Evolutionary conservation across 2,329 filamentous ascomycete species (phyloP).

Genomic region (Fusarium beomiforme): DNA sequence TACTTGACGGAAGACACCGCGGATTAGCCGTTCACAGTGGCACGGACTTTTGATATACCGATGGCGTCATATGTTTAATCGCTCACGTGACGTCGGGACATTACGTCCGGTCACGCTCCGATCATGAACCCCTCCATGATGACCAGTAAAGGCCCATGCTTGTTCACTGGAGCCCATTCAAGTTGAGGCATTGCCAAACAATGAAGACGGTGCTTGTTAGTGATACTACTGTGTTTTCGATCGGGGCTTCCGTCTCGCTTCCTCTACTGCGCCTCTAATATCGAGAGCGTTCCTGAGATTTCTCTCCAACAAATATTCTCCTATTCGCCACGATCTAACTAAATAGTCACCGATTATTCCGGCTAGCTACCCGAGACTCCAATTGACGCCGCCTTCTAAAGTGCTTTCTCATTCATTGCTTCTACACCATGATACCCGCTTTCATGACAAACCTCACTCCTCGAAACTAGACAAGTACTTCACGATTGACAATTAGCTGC

Average conservation of each 20-base stretch:
- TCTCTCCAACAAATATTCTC: neutral
- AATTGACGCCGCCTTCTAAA: slow-evolving; percentile 58
- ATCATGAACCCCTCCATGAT: slow-evolving; percentile 17
- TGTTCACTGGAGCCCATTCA: neutral
- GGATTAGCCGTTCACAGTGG: slow-evolving; percentile 31
- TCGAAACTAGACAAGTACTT: slow-evolving; percentile 27
- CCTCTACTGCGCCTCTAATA: neutral
- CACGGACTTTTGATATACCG: slow-evolving; percentile 36
- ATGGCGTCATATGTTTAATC: slow-evolving; percentile 33
- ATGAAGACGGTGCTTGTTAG: neutral
- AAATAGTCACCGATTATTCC: slow-evolving; percentile 9
- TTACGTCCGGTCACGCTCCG: slow-evolving; percentile 14
- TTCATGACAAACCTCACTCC: slow-evolving; percentile 55
- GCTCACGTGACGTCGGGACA: neutral
- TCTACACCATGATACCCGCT: slow-evolving; percentile 67
- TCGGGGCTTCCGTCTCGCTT: neutral
- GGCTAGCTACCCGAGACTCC: slow-evolving; percentile 22
- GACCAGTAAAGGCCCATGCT: neutral
- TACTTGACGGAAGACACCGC: neutral
- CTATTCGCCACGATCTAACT: slow-evolving; percentile 21
- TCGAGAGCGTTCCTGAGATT: neutral
- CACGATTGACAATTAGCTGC: neutral
- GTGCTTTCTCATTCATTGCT: slow-evolving; percentile 51
- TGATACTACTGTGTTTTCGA: neutral
- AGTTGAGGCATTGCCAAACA: neutral